Base-by-base conservation (phyloP, 352 stramenopile species). In the Phytophthora uliginosa region DNA sequence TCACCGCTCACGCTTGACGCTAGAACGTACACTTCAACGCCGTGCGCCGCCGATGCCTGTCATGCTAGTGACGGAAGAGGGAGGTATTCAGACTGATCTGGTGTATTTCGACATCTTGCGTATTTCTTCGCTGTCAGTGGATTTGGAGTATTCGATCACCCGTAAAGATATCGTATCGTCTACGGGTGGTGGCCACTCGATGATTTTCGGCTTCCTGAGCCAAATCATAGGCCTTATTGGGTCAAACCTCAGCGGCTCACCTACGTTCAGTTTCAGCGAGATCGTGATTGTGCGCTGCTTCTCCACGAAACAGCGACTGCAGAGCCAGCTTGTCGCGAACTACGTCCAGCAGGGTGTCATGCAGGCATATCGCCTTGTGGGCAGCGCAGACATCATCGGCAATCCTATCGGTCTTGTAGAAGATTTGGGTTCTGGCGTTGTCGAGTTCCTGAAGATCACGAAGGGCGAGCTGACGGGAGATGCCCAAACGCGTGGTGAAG, bases 401-500 rank as follows among this genome's bases (percentile, higher is more conserved):
- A 93, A 97, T 61, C 90, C 90, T 4, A 94, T 97, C 18, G 90
- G 90, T n/a, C 70, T 97, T 26, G 90, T 97, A 1, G 90, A 95
- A 67, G 90, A 97, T 60, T 78, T 97, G 33, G 90, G 90, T 4
- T 95, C 87, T n/a, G 90, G 90, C 48, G 86, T 97, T 12, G 82
- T 95, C 4, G 88, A 95, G 50, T 97, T 97, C 63, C 55, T 97
- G 28, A 97, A 95, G 72, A 94, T 97, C 61, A 97, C 90, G n/a
- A 95, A 93, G 71, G 87, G 89, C 28, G 90, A 97, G 55, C 63
- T 97, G 12, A 78, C 83, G n/a, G 90, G 90, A 4, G 88, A 94
- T 59, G 83, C 88, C 9, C 86, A 97, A 52, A 97, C 90, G 17
- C 85, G 90, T 54, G 90, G 90, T 17, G 88, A 97, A 69, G 90